These are phyloP conservation scores for Fragaria vesca DNA, from an alignment of 306 rosid species.

Conservation along the genomic window DNA sequence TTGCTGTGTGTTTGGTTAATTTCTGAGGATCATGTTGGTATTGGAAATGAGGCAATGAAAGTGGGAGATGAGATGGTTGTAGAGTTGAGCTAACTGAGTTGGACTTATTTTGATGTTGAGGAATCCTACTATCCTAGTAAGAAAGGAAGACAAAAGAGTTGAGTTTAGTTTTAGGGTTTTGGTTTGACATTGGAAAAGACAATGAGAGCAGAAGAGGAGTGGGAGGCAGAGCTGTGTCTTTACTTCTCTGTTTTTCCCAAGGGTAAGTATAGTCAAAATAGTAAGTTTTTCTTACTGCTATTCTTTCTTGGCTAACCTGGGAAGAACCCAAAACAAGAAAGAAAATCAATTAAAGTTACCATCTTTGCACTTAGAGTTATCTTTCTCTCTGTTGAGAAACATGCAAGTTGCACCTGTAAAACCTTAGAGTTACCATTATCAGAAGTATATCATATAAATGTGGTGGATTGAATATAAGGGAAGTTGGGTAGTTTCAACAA, in stretches of 20 bases:
- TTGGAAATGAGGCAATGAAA: neutral
- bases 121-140: no score
- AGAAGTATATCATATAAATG: neutral
- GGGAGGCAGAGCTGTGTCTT: neutral
- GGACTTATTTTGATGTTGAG: neutral
- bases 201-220: neutral
- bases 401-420: no score
- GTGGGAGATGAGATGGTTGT: neutral
- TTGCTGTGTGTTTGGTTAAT: neutral
- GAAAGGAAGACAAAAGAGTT: neutral
- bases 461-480: neutral
- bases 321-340: neutral
- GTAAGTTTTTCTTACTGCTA: neutral
- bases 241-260: neutral
- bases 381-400: neutral
- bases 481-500: neutral
- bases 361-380: neutral
- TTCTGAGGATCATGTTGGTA: conserved; percentile 12
- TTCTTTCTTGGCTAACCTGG: no score
- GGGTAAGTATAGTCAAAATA: neutral
- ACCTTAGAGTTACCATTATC: neutral
- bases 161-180: neutral
- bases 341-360: neutral
- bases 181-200: neutral
- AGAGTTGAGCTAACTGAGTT: neutral